phyloP scores from a whole-genome alignment of 176 grass and related monocot species.

The Poa pratensis region DNA sequence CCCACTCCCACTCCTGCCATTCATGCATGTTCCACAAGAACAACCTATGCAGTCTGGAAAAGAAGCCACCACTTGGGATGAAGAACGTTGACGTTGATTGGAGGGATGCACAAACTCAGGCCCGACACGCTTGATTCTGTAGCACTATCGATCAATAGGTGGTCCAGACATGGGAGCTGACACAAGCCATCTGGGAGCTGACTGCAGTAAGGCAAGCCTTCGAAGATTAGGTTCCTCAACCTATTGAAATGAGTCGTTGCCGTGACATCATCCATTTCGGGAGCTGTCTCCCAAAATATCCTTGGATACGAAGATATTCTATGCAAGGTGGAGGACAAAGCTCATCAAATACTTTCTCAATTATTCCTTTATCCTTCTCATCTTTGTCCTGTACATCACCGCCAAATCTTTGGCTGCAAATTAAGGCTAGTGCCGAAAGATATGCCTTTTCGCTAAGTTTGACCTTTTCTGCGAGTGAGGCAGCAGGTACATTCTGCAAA shows the following conservation, averaged over 20 bases:
- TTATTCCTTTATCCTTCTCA: neutral
- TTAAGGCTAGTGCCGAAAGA: neutral
- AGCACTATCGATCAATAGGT: neutral
- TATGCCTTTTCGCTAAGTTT: neutral
- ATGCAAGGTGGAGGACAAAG: constrained; percentile 6
- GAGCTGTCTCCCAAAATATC: neutral
- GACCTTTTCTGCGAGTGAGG: neutral
- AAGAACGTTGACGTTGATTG: no score
- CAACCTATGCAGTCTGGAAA: neutral
- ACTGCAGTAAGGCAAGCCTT: neutral
- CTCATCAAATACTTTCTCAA: neutral
- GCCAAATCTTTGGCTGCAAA: neutral
- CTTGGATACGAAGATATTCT: neutral
- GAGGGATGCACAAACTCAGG: neutral
- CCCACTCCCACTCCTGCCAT: constrained; percentile 29
- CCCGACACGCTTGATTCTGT: constrained; percentile 15
- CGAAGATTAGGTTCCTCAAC: neutral
- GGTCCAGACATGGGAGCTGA: neutral
- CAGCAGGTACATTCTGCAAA: neutral
- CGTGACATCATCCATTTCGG: constrained; percentile 21
- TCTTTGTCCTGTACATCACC: neutral
- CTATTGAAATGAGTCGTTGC: neutral
- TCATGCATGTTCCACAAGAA: no score
- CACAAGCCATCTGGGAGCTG: constrained; percentile 26
- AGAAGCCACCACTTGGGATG: no score